Percentiles rank a stretch among this genome's conserved stretches.
Evolutionary conservation across 495 filamentous ascomycete species (phyloP).

Genomic region (Neurospora tetraspora): DNA sequence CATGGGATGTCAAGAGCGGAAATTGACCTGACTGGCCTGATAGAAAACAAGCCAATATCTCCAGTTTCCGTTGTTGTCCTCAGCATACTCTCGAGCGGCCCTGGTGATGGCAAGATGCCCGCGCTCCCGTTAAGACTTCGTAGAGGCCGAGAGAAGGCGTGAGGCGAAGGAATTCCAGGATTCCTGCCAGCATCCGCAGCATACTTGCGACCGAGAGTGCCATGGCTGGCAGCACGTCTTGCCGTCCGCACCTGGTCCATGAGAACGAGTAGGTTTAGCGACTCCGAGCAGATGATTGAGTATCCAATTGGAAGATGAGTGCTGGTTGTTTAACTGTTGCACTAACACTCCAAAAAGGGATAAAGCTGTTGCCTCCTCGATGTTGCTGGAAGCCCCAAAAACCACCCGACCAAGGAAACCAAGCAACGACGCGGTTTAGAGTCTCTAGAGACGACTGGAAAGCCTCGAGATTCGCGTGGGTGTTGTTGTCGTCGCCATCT

Average conservation of each 20-base stretch:
- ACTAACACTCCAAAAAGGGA: slow-evolving; percentile 2
- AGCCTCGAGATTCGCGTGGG: neutral
- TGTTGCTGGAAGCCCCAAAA: neutral
- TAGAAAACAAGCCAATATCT: slow-evolving; percentile 53
- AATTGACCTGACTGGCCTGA: slow-evolving; percentile 38
- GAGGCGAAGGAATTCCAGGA: slow-evolving; percentile 4
- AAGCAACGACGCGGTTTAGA: neutral
- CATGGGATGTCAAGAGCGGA: slow-evolving; percentile 12
- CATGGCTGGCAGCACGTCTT: slow-evolving; percentile 34
- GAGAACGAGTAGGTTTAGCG: neutral
- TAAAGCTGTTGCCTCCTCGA: neutral
- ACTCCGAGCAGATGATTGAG: neutral
- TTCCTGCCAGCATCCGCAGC: slow-evolving; percentile 12
- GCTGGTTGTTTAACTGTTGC: neutral
- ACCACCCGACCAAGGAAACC: neutral
- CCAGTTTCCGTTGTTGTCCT: slow-evolving; percentile 61
- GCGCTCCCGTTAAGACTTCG: slow-evolving; percentile 27
- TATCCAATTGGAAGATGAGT: neutral
- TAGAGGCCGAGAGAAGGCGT: slow-evolving; percentile 20
- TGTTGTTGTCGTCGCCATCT: neutral
- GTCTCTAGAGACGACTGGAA: neutral
- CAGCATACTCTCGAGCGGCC: slow-evolving; percentile 51
- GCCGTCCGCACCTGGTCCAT: slow-evolving; percentile 30
- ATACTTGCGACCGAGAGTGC: slow-evolving; percentile 27
- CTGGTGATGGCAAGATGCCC: slow-evolving; percentile 31